A percentile compares a stretch with the other conserved stretches of the same genome.
Evolutionary conservation across 2,329 filamentous ascomycete genomes (phyloP).

Genomic region (Dactylellina haptotyla): DNA sequence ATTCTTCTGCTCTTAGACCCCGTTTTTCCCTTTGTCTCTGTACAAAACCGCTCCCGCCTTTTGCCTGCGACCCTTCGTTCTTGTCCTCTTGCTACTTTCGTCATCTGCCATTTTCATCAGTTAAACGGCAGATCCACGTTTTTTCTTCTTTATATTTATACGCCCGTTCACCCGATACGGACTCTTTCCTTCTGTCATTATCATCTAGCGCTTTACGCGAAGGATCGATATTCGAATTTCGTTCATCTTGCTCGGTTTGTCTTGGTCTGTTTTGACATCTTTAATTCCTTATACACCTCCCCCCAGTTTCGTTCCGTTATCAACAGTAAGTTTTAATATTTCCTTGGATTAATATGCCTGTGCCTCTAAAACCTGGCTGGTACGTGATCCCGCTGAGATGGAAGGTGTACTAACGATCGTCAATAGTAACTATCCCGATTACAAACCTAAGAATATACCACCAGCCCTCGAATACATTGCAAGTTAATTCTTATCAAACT

Average conservation of each 20-base stretch:
- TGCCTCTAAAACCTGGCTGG: too few species aligned
- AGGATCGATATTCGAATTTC: too few species aligned
- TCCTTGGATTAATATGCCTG: too few species aligned
- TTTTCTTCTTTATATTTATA: background rate
- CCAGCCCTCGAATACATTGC: background rate
- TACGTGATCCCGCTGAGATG: too few species aligned
- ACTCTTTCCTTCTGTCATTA: background rate
- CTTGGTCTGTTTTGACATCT: too few species aligned
- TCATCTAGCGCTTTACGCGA: background rate
- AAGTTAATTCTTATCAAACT: background rate
- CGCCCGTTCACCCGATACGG: background rate
- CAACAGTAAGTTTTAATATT: too few species aligned
- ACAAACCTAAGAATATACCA: background rate
- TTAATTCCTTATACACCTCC: too few species aligned
- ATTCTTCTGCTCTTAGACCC: background rate
- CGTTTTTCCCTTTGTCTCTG: constrained; percentile 28
- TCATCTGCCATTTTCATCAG: constrained; percentile 1
- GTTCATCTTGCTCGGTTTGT: too few species aligned
- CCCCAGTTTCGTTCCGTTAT: too few species aligned
- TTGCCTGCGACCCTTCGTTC: background rate
- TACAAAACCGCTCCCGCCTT: constrained; percentile 15
- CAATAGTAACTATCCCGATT: background rate
- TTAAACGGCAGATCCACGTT: too few species aligned
- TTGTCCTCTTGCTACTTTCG: constrained; percentile 8
- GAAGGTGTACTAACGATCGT: too few species aligned